Evolutionary conservation across 169 alveolate species (phyloP), one percentile per base, ranked within the genome.

Genomic region (Eimeria zaria): DNA sequence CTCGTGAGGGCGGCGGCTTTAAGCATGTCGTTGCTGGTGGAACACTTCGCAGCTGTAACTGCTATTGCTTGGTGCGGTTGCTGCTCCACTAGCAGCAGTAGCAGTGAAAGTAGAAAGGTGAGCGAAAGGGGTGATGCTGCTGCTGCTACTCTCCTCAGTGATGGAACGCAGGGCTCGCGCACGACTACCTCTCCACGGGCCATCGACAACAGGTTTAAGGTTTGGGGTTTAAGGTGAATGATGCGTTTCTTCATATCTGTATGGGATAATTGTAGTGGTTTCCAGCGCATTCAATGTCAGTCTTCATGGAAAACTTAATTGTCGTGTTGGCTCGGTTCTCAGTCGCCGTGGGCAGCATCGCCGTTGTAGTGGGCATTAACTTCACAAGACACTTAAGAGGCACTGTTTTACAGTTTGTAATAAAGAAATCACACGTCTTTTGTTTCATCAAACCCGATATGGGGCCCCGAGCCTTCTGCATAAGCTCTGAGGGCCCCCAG

Each of bases 81-180:
- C 41, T 27, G 78, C 41, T 30, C 67, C 44, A 85, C 67, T 33
- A 58, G 93, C 51, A 36, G 93, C n/a, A 60, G 76, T 78, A 58
- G 11, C 76, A 60, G 44, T 14, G 41, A 9, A n/a, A 62, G 60
- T 41, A 78, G 64, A 55, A 78, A 30, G 64, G 1, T 18, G 30
- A 36, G 76, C 76, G 46, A 67, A 67, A 30, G 46, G 46, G 18
- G 8, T 9, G 76, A 44, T 7, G 71, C 71, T 67, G 46, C 76
- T 30, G 76, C 44, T 30, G 76, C 22, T 2, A 53, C 18, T 0
- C 30, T 71, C 30, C 53, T 71, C 48, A 30, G 48, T 9, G 11
- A 2, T 51, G 11, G 81, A 2, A 53, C 16, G 81, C 81, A 36
- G 30, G 81, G 53, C 24, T 2, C 16, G 48, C 53, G 5, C 8